Evolutionary conservation across 257 asterid genomes (phyloP).

Genomic region (Anisodus acutangulus): DNA sequence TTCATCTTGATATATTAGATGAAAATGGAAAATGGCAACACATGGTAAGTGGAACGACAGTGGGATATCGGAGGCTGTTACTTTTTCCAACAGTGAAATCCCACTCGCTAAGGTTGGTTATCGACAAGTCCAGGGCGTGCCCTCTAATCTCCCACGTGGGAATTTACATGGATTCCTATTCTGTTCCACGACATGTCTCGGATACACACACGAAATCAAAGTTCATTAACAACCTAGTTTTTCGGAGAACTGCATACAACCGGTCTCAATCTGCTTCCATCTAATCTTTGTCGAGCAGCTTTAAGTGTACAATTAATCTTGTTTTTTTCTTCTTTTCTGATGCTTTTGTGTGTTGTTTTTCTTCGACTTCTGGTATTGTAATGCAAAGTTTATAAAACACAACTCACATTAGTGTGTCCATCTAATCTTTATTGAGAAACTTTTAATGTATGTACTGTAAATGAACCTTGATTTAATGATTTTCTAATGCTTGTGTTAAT

Average conservation of each 20-base stretch:
- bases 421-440: slow-evolving; percentile 19
- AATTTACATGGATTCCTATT: slow-evolving; percentile 64
- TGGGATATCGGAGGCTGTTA: slow-evolving; percentile 85
- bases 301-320: neutral
- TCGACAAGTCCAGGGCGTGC: slow-evolving; percentile 57
- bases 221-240: slow-evolving; percentile 43
- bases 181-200: slow-evolving; percentile 40
- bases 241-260: slow-evolving; percentile 34
- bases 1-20: slow-evolving; percentile 64
- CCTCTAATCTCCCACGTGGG: slow-evolving; percentile 78
- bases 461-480: neutral
- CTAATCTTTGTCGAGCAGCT: slow-evolving; percentile 27
- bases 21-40: slow-evolving; percentile 59
- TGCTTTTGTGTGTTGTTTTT: neutral
- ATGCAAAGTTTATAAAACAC: neutral
- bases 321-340: neutral
- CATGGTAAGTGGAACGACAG: slow-evolving; percentile 68
- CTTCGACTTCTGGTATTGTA: neutral
- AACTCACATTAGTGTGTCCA: neutral
- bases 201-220: slow-evolving; percentile 28
- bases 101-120: slow-evolving; percentile 54
- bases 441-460: neutral
- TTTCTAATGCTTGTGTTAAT: neutral
- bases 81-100: slow-evolving; percentile 54
- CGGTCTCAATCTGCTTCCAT: slow-evolving; percentile 35